Percentiles rank a stretch among this genome's conserved stretches.
phyloP scores from a whole-genome alignment of 2,329 filamentous ascomycete genomes.

The Penicillium sp. region DNA sequence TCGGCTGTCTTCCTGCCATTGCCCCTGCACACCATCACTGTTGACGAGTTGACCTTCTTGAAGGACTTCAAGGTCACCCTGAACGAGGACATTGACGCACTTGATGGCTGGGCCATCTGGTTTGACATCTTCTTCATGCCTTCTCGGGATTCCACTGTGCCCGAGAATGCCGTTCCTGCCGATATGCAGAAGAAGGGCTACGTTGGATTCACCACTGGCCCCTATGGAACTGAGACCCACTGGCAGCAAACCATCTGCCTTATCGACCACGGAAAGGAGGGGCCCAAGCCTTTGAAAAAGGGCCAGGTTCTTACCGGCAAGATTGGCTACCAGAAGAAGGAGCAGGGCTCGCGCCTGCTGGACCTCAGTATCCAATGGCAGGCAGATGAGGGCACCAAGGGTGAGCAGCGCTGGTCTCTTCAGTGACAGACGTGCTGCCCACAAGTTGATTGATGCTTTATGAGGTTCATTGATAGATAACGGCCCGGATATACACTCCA shows the following conservation, averaged over 20 bases:
- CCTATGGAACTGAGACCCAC: constrained; percentile 74
- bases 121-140: constrained; percentile 91
- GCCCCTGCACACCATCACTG: constrained; percentile 71
- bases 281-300: constrained; percentile 50
- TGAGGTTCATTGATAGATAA: constrained; percentile 11
- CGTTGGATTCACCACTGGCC: constrained; percentile 87
- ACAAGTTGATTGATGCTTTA: constrained; percentile 17
- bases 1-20: constrained; percentile 71
- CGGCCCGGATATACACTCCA: constrained; percentile 3
- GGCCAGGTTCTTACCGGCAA: constrained; percentile 65
- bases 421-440: constrained; percentile 29
- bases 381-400: constrained; percentile 44
- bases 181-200: constrained; percentile 64
- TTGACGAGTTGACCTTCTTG: constrained; percentile 74
- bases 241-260: constrained; percentile 85
- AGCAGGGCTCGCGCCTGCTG: constrained; percentile 69
- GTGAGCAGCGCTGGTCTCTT: constrained; percentile 44
- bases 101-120: constrained; percentile 92
- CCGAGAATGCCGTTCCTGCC: constrained; percentile 58
- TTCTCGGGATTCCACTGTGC: constrained; percentile 51
- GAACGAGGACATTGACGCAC: constrained; percentile 61
- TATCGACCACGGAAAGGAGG: constrained; percentile 59
- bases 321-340: constrained; percentile 69
- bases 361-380: constrained; percentile 67
- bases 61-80: constrained; percentile 66